A percentile compares a stretch with the other conserved stretches of the same genome.
Evolutionary conservation across 1,284 basidiomycete genomes (phyloP).

Genomic region (Heterobasidion occidentale): DNA sequence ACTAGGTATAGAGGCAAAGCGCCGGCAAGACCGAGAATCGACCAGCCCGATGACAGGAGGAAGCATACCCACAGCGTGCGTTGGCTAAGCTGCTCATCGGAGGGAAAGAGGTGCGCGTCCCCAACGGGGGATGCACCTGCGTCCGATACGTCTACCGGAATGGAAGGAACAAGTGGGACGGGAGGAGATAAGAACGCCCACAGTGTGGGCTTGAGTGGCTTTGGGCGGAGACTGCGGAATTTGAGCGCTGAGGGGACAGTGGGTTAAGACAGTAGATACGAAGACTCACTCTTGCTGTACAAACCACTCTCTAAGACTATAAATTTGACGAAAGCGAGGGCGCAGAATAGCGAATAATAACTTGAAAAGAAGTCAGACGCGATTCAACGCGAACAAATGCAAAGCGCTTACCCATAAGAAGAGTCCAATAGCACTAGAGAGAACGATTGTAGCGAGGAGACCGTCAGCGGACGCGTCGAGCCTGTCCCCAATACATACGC

Average conservation of each 20-base stretch:
- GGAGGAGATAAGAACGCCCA: conserved; percentile 64
- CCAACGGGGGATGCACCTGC: conserved; percentile 37
- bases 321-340: conserved; percentile 62
- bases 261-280: neutral
- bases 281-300: conserved; percentile 53
- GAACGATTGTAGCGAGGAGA: conserved; percentile 45
- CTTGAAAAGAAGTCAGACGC: conserved; percentile 24
- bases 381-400: neutral
- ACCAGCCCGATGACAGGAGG: conserved; percentile 55
- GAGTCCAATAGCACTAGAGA: conserved; percentile 50
- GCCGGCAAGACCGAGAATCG: conserved; percentile 56
- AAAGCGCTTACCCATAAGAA: conserved; percentile 54
- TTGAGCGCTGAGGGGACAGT: conserved; percentile 4
- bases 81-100: conserved; percentile 66
- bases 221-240: conserved; percentile 48
- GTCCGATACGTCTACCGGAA: conserved; percentile 48
- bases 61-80: conserved; percentile 59
- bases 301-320: conserved; percentile 69
- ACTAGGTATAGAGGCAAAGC: conserved; percentile 68
- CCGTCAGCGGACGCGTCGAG: conserved; percentile 60
- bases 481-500: conserved; percentile 56
- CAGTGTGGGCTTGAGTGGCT: conserved; percentile 45
- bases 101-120: conserved; percentile 54
- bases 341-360: conserved; percentile 57
- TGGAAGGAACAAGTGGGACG: conserved; percentile 54